phyloP scores from a whole-genome alignment of 371 early-diverging fungal species.

The Mucor piriformis region DNA sequence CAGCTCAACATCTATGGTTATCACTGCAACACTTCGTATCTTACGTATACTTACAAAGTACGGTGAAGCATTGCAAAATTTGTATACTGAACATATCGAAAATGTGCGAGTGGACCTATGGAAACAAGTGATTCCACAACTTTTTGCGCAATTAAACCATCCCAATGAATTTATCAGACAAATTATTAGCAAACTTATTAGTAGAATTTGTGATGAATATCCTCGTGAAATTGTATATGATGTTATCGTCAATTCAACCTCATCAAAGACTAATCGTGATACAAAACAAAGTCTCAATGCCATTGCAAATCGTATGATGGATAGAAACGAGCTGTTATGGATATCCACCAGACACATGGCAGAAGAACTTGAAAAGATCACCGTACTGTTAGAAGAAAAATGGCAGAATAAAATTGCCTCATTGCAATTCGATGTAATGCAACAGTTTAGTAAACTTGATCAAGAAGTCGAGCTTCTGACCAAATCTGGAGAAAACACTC shows the following conservation, averaged over 20 bases:
- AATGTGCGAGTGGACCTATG: conserved; percentile 60
- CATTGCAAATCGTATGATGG: conserved; percentile 52
- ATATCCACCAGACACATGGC: conserved; percentile 61
- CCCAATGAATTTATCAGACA: conserved; percentile 60
- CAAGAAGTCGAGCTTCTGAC: conserved; percentile 53
- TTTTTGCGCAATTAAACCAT: conserved; percentile 76
- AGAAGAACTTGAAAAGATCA: conserved; percentile 71
- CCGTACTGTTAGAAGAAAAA: conserved; percentile 84
- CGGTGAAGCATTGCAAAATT: conserved; percentile 52
- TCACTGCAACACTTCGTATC: conserved; percentile 69
- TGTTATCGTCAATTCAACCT: conserved; percentile 64
- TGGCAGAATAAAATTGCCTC: conserved; percentile 75
- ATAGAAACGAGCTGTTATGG: conserved; percentile 54
- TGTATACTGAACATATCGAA: conserved; percentile 48
- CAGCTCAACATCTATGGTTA: conserved; percentile 40
- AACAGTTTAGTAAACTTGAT: conserved; percentile 58
- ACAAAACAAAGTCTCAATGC: conserved; percentile 41
- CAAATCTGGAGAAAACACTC: conserved; percentile 12
- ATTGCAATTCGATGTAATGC: conserved; percentile 63
- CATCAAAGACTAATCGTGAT: conserved; percentile 49
- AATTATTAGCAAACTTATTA: conserved; percentile 54
- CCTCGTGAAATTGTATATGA: conserved; percentile 77
- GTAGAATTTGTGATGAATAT: conserved; percentile 58
- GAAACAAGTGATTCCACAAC: conserved; percentile 78
- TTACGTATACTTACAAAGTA: conserved; percentile 69